These are phyloP conservation scores for Melanogaster broomeanus DNA, from an alignment of 768 basidiomycete species.

Conservation along the genomic window DNA sequence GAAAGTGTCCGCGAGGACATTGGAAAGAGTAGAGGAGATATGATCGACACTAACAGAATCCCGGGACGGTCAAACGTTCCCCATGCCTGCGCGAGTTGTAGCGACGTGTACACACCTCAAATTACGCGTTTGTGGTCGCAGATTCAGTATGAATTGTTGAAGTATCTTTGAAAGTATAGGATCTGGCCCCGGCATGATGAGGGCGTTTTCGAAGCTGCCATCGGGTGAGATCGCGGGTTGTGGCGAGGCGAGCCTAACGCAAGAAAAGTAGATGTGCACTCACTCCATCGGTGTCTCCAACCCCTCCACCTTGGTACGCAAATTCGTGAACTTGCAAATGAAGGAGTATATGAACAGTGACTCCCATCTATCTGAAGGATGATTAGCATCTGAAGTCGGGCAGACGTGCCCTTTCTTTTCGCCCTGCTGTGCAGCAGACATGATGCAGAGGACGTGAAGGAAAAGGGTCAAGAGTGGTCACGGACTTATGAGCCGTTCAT, in stretches of 20 bases:
- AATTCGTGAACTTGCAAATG: slow-evolving; percentile 78
- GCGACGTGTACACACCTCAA: slow-evolving; percentile 64
- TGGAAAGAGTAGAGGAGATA: slow-evolving; percentile 73
- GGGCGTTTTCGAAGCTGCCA: slow-evolving; percentile 75
- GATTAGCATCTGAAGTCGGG: slow-evolving; percentile 60
- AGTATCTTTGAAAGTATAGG: slow-evolving; percentile 73
- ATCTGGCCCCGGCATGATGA: slow-evolving; percentile 72
- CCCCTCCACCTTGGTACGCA: slow-evolving; percentile 76
- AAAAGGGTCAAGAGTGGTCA: slow-evolving; percentile 36
- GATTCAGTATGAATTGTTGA: slow-evolving; percentile 74
- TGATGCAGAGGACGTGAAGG: slow-evolving; percentile 37
- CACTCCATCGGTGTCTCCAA: slow-evolving; percentile 84
- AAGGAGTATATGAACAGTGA: slow-evolving; percentile 84
- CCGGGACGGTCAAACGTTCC: slow-evolving; percentile 33
- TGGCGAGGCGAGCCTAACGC: slow-evolving; percentile 18
- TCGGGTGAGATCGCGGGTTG: slow-evolving; percentile 33
- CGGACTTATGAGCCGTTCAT: slow-evolving; percentile 35
- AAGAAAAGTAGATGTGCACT: slow-evolving; percentile 38
- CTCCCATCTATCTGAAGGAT: slow-evolving; percentile 87
- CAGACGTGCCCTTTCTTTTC: slow-evolving; percentile 56
- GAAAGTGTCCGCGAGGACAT: slow-evolving; percentile 70
- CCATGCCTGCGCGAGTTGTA: slow-evolving; percentile 23
- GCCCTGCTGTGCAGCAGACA: slow-evolving; percentile 36
- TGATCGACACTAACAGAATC: slow-evolving; percentile 65
- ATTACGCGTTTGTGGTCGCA: slow-evolving; percentile 88